Percentiles rank a stretch among this genome's conserved stretches.
phyloP scores from a whole-genome alignment of 2,329 filamentous ascomycete genomes.

The Macroventuria anomochaeta region DNA sequence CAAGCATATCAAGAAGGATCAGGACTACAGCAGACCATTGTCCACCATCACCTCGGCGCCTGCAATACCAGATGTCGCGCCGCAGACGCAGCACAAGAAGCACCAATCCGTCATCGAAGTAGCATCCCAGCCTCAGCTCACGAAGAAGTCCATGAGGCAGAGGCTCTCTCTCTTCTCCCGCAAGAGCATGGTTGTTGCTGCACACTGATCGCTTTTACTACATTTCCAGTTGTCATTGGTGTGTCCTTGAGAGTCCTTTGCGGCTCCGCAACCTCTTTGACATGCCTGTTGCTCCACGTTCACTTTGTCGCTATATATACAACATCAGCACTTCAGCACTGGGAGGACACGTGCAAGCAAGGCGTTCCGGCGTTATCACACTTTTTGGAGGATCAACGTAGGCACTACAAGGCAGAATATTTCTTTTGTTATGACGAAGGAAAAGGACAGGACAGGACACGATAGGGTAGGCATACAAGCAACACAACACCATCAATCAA shows the following conservation, averaged over 20 bases:
- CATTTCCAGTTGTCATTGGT: background rate
- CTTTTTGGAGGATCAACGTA: background rate
- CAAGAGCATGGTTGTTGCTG: conserved; percentile 17
- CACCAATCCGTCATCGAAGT: conserved; percentile 9
- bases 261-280: background rate
- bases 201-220: conserved; percentile 6
- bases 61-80: background rate
- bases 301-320: conserved; percentile 8
- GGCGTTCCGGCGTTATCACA: conserved; percentile 10
- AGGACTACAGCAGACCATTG: conserved; percentile 14
- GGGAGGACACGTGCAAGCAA: conserved; percentile 1
- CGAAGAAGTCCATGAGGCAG: conserved; percentile 10
- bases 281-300: conserved; percentile 4
- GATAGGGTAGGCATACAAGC: conserved; percentile 1
- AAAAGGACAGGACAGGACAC: background rate
- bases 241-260: background rate
- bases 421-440: conserved; percentile 4
- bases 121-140: background rate
- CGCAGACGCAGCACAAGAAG: conserved; percentile 1
- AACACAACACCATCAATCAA: conserved; percentile 1
- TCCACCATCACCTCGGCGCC: conserved; percentile 4
- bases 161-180: conserved; percentile 19
- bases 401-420: conserved; percentile 1
- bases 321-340: conserved; percentile 8
- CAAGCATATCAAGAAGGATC: conserved; percentile 5